Evolutionary conservation across 108 stramenopile species (phyloP).

Genomic region (Mediolabrus comicus): DNA sequence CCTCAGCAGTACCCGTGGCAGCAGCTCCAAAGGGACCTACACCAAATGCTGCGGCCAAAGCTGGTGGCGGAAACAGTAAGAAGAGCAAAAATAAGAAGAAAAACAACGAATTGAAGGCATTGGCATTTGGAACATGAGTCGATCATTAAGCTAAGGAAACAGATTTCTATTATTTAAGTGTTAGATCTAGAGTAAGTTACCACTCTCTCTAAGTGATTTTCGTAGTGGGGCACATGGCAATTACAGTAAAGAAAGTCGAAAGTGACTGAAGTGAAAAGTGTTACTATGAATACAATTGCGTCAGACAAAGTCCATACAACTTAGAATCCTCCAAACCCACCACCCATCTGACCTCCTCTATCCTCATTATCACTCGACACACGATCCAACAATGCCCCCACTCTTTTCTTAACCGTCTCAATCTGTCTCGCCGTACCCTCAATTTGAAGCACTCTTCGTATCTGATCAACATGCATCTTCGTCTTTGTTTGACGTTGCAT

Average conservation of each 20-base stretch:
- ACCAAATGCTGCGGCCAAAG: not conserved
- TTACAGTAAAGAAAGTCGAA: no score
- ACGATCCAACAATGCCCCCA: slow-evolving; percentile 78
- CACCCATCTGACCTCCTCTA: slow-evolving; percentile 9
- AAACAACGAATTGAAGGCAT: slow-evolving; percentile 20
- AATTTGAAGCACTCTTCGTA: slow-evolving; percentile 77
- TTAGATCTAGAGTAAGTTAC: no score
- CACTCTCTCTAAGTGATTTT: no score
- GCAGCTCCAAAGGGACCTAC: not conserved
- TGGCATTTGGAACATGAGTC: slow-evolving; percentile 19
- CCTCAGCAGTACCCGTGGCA: not conserved
- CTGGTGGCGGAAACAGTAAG: not conserved
- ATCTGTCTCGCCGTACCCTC: slow-evolving; percentile 88
- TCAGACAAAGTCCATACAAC: no score
- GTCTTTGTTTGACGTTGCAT: slow-evolving; percentile 89
- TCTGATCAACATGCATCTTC: slow-evolving; percentile 92
- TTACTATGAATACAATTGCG: no score
- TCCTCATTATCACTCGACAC: slow-evolving; percentile 55
- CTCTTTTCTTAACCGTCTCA: slow-evolving; percentile 80
- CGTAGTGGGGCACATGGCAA: no score
- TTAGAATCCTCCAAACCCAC: slow-evolving; percentile 19
- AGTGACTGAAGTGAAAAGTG: no score
- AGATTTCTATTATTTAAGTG: not conserved
- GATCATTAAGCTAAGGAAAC: no score
- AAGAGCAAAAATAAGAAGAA: slow-evolving; percentile 21